Percentiles rank a stretch among this genome's conserved stretches.
These are phyloP conservation scores for Neophaeococcomyces aloes DNA, from an alignment of 2,329 filamentous ascomycete species.

Conservation along the genomic window DNA sequence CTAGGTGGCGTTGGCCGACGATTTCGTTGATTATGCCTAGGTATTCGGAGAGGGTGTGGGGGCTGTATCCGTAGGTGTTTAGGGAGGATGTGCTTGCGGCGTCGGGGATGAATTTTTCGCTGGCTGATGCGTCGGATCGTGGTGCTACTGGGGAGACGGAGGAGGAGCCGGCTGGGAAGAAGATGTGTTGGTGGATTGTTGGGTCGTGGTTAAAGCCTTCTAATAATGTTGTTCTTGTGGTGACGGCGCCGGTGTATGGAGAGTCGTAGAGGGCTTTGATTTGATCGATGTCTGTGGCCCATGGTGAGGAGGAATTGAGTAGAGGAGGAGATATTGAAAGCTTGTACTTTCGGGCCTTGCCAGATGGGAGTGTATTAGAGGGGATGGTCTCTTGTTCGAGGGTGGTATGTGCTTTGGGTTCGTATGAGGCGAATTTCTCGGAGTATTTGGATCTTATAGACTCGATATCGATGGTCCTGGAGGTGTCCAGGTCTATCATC, in stretches of 20 bases:
- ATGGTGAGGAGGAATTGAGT: slow-evolving; percentile 65
- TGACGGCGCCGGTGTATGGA: slow-evolving; percentile 59
- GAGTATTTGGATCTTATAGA: slow-evolving; percentile 4
- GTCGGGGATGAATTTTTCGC: slow-evolving; percentile 23
- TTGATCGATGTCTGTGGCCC: slow-evolving; percentile 58
- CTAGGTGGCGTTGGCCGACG: slow-evolving; percentile 28
- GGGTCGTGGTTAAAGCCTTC: slow-evolving; percentile 17
- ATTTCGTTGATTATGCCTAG: slow-evolving; percentile 43
- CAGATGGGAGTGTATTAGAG: neutral
- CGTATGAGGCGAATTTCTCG: slow-evolving; percentile 8
- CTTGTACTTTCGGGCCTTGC: slow-evolving; percentile 10
- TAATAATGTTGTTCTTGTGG: slow-evolving; percentile 59
- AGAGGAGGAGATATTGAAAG: slow-evolving; percentile 50
- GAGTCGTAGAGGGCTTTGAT: slow-evolving; percentile 51
- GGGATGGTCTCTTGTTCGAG: neutral
- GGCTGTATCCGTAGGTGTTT: slow-evolving; percentile 68
- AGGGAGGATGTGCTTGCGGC: slow-evolving; percentile 27
- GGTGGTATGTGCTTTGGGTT: neutral
- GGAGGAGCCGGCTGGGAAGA: slow-evolving; percentile 4
- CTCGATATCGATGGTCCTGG: slow-evolving; percentile 5
- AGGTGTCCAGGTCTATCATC: slow-evolving; percentile 6
- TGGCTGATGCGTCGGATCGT: neutral
- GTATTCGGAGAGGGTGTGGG: slow-evolving; percentile 49
- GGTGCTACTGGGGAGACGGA: neutral
- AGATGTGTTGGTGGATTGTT: slow-evolving; percentile 6